These are phyloP conservation scores for Flaveria trinervia DNA, from an alignment of 129 eudicot species.

Conservation along the genomic window DNA sequence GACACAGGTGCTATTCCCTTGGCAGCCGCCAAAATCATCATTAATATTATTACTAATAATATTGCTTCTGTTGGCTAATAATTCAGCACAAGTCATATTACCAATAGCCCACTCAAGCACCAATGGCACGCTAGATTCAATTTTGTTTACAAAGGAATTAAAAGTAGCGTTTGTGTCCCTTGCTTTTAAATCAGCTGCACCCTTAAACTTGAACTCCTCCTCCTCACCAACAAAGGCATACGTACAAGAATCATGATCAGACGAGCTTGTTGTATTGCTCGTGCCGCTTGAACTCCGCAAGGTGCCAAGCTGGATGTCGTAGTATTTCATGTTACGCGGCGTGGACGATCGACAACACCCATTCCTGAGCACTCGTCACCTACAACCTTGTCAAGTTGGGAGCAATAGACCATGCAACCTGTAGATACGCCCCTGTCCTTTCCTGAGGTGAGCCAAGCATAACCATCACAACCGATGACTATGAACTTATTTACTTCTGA, in stretches of 20 bases:
- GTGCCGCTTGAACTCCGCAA: neutral
- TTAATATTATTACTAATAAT: too few relatives aligned
- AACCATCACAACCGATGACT: slow-evolving; percentile 45
- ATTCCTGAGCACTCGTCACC: slow-evolving; percentile 40
- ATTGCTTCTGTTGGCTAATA: neutral
- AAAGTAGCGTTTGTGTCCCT: neutral
- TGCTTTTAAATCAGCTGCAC: slow-evolving; percentile 24
- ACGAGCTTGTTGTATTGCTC: neutral
- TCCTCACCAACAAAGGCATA: slow-evolving; percentile 55
- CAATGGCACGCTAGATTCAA: neutral
- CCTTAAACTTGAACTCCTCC: slow-evolving; percentile 29
- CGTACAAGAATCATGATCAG: slow-evolving; percentile 27
- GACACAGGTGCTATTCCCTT: slow-evolving; percentile 16
- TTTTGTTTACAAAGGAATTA: neutral
- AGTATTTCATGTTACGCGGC: slow-evolving; percentile 33
- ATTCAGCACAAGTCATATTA: neutral
- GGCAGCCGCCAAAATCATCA: slow-evolving; percentile 12
- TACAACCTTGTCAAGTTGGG: neutral
- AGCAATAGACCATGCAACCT: slow-evolving; percentile 33
- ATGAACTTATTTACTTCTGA: slow-evolving; percentile 39
- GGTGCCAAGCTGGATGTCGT: neutral
- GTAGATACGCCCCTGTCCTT: neutral
- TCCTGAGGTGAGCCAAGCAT: slow-evolving; percentile 11
- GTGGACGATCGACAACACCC: slow-evolving; percentile 50
- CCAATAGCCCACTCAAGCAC: slow-evolving; percentile 22